phyloP scores from a whole-genome alignment of 2,329 filamentous ascomycete genomes.

The Trematosphaeria pertusa region DNA sequence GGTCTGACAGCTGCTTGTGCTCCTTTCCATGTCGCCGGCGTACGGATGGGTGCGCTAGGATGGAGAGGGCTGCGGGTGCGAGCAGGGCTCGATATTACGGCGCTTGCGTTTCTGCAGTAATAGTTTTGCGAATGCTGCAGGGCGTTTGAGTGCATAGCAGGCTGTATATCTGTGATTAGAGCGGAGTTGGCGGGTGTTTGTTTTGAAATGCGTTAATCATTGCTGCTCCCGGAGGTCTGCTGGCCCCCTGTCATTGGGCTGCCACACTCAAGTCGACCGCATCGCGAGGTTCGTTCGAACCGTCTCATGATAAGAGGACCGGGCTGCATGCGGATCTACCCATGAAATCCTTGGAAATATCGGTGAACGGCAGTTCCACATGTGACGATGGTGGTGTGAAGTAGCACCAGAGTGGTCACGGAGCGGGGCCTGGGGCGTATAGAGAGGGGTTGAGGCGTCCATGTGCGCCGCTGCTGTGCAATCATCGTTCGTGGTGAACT shows the following conservation, averaged over 20 bases:
- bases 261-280: too few relatives aligned
- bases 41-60: conserved; percentile 10
- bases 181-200: conserved; percentile 4
- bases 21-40: conserved; percentile 16
- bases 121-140: conserved; percentile 6
- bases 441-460: not conserved
- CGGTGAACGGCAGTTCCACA: not conserved
- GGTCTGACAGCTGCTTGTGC: conserved; percentile 12
- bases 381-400: not conserved
- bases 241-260: too few relatives aligned
- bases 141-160: conserved; percentile 9
- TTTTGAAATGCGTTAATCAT: not conserved
- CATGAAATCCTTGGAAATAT: not conserved
- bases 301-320: too few relatives aligned
- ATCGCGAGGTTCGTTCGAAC: too few relatives aligned
- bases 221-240: too few relatives aligned
- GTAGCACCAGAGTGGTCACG: too few relatives aligned
- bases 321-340: not conserved
- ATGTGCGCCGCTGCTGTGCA: conserved; percentile 8
- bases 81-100: conserved; percentile 13
- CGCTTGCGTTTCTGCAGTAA: conserved; percentile 21
- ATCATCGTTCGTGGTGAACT: conserved; percentile 6
- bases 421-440: not conserved
- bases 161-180: conserved; percentile 1
- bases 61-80: conserved; percentile 13